These are phyloP conservation scores for Dovyalis caffra DNA, from an alignment of 345 rosid genomes.

Conservation along the genomic window DNA sequence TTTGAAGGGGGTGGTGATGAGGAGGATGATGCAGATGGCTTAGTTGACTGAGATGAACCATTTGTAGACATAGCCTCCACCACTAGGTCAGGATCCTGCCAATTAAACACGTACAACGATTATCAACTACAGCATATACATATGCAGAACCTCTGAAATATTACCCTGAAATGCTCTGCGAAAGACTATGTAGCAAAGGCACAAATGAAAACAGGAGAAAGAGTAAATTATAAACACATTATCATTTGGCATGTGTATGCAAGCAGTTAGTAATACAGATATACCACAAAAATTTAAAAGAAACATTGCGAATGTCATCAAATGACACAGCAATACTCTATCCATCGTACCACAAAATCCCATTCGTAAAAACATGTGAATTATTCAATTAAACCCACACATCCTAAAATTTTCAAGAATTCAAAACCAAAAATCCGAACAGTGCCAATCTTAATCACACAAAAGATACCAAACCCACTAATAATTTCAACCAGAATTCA, in stretches of 20 bases:
- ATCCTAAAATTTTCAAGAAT: not conserved
- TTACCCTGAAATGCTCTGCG: not conserved
- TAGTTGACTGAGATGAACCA: constrained; percentile 60
- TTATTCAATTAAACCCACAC: not conserved
- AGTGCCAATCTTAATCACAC: not conserved
- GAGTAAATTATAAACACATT: not conserved
- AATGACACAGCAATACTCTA: not conserved
- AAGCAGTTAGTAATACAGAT: not conserved
- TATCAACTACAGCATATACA: not conserved
- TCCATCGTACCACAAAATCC: not conserved
- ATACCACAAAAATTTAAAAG: not conserved
- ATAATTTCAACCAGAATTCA: not conserved
- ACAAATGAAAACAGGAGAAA: not conserved
- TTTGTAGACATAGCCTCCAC: constrained; percentile 78
- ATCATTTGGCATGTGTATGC: not conserved
- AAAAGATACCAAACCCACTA: not conserved
- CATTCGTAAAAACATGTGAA: not conserved
- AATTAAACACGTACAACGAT: not conserved
- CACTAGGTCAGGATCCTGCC: constrained; percentile 81
- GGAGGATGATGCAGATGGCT: constrained; percentile 56
- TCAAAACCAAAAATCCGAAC: not conserved
- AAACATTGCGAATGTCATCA: not conserved
- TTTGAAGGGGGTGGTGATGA: constrained; percentile 42
- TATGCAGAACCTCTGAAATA: not conserved
- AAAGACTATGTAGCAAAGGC: not conserved